Evolutionary conservation across 306 rosid species (phyloP), one percentile per base, ranked within the genome.

Genomic region (Rubus idaeus): DNA sequence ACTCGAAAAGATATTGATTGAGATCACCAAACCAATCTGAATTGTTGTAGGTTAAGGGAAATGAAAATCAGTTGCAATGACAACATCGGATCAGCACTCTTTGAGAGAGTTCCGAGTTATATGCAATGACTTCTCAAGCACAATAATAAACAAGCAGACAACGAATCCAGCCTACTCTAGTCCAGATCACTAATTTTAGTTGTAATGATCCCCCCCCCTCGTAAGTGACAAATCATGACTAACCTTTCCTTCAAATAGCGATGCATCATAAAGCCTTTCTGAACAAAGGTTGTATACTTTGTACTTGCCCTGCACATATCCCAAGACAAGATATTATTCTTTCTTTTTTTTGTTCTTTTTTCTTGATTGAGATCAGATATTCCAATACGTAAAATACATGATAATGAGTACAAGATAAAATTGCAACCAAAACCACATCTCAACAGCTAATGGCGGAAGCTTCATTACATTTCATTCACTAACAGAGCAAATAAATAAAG

Each of bases 191-290:
- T 68, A 60, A 47, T 47, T 13, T 14, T 12, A 62, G 45, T n/a
- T 45, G 37, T 41, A 20, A 83, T 60, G 80, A 53, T 53, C 52
- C 56, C 45, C 37, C 51, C 40, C 37, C 52, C 35, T 2, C 53
- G 13, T 56, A 80, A 80, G 72, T 51, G 35, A 63, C 56, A 80
- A 76, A 77, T 56, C 39, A 72, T 23, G 76, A 83, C 92, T 21
- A 85, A 92, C 99, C 98, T 96, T 96, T 82, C 98, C 98, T 90
- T 96, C 98, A 76, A 92, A 90, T 84, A 96, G 71, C 39, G 98
- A 92, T 49, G 98, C 99, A 79, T 96, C 98, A 83, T 96, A 96
- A 63, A 96, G 88, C 90, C 99, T 85, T 91, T 96, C 99, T 17
- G 96, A 92, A 85, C 99, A 96, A 55, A 92, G 99, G 79, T 96